Evolutionary conservation across 2,329 filamentous ascomycete genomes (phyloP), one percentile per base, ranked within the genome.

Genomic region (Claviceps lovelessii): DNA sequence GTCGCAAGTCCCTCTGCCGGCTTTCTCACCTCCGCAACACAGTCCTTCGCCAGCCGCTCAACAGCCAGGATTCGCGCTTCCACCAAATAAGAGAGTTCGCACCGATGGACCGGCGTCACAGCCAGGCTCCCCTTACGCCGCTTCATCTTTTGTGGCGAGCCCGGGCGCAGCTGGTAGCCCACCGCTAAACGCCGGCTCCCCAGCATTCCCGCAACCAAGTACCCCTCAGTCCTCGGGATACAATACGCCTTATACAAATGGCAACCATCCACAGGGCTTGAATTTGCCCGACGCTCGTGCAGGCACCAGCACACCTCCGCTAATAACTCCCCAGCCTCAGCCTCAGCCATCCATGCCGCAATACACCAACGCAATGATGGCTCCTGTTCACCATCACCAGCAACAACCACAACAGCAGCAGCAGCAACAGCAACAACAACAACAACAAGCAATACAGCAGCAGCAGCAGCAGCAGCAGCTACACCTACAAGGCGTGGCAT

Each of bases 41-140:
- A 76, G 78, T 41, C 77, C 82, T 29, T 84, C 84, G 29, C 82
- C 84, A 48, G 77, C 74, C 51, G 72, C 77, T 28, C 73, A 76
- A 37, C 77, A 79, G 59, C 71, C 76, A 17, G 71, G 69, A 53
- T 85, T 70, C 62, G 64, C 68, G 57, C 79, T 84, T 51, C 86
- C 86, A 51, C 83, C 87, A 17, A 80, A 79, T 56, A 91, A 93
- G 72, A 80, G 86, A 63, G 61, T 65, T 33, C 64, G 67, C 57
- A 66, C 84, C 79, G 66, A 84, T 52, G 83, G 83, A 55, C 79
- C 83, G 39, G 71, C 76, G n/a, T 83, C 85, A 33, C 83, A 84
- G 60, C 83, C 84, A 56, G 76, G 73, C 52, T 86, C 82, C 39
- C 80, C 81, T 0, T 83, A 82, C 63, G 73, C 75, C 59, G 68